Evolutionary conservation across 345 rosid genomes (phyloP).

Genomic region (Xanthoceras sorbifolium): DNA sequence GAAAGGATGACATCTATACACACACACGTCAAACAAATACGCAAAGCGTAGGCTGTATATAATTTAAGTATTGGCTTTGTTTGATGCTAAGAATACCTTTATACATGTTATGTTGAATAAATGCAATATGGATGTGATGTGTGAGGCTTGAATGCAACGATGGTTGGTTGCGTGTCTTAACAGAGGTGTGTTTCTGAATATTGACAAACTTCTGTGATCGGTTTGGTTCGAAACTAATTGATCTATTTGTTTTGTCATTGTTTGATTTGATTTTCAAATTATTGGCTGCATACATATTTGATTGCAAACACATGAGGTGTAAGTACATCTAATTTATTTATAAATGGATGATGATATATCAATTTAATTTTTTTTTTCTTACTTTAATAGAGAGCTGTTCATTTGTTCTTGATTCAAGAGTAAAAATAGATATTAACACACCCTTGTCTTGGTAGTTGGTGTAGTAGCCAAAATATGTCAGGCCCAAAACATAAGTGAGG

Average conservation of each 20-base stretch:
- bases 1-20: not conserved
- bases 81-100: too few relatives aligned
- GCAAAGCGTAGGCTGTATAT: too few relatives aligned
- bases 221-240: not conserved
- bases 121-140: conserved; percentile 13
- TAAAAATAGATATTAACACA: too few relatives aligned
- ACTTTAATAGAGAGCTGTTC: too few relatives aligned
- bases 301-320: not conserved
- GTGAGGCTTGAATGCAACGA: conserved; percentile 15
- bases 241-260: conserved; percentile 4
- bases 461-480: too few relatives aligned
- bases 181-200: conserved; percentile 3
- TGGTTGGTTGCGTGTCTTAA: not conserved
- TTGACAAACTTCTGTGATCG: not conserved
- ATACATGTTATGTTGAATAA: not conserved
- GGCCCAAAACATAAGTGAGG: too few relatives aligned
- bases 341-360: too few relatives aligned
- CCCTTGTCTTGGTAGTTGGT: too few relatives aligned
- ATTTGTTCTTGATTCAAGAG: too few relatives aligned
- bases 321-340: too few relatives aligned
- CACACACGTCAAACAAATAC: not conserved
- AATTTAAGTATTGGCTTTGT: too few relatives aligned
- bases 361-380: too few relatives aligned
- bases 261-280: not conserved
- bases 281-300: not conserved